Base-by-base conservation (phyloP, 139 green algal genomes). In the Tetradesmus lagerheimii region DNA sequence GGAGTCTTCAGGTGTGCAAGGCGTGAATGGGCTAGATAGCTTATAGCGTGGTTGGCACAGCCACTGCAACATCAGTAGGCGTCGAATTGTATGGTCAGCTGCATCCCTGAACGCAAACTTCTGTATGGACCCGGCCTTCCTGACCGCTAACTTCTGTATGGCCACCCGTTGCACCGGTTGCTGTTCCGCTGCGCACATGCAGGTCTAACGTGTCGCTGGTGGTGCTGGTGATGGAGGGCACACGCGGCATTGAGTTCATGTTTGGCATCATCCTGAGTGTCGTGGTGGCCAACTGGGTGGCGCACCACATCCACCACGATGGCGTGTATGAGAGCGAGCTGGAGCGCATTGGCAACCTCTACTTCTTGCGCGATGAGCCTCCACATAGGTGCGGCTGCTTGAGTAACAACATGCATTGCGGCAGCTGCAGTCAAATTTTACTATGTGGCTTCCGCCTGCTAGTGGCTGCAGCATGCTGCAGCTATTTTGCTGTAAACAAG, bases 271-370 rank as follows among this genome's bases (percentile, higher is more conserved):
- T 99, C 81, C 80, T 97, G 81, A 95, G 38, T 27, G 94, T 99
- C 9, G 92, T 99, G 1, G 93, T 98, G 41, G 93, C 93, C 92
- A 98, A 99, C 93, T 97, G 89, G 83, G 94, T 99, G 31, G 95
- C 93, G 2, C 91, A 97, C 78, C 92, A 93, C 50, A 90, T 99
- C 80, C 93, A 97, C 89, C 93, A 93, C 27, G 95, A 98, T 45
- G 93, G 93, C 57, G 94, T 99, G 64, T 99, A 99, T 92, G 96
- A 99, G 92, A 94, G 80, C 23, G 97, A 99, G 87, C 94, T 99
- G 80, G 95, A 98, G 45, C 92, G 93, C 37, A 94, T 96, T 47
- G 96, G 96, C 37, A 95, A 94, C 81, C 93, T 98, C 11, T 94
- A 97, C 87, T 98, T 97, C 91, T 93, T 98, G 35, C 90, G 88